phyloP scores from a whole-genome alignment of 805 yeast genomes.

The Saccharomyces eubayanus region DNA sequence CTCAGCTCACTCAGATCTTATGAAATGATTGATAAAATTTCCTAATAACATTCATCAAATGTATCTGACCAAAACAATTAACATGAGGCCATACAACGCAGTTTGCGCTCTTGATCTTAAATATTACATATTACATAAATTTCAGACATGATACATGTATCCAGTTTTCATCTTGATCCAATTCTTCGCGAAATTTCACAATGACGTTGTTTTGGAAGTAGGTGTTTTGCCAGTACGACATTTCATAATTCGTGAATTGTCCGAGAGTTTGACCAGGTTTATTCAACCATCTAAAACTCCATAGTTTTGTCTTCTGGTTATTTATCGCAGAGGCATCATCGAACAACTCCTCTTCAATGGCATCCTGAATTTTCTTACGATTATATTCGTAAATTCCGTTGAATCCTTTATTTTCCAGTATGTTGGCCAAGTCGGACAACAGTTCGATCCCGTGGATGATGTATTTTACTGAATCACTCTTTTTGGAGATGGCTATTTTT shows the following conservation, averaged over 20 bases:
- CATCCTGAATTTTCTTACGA: conserved; percentile 34
- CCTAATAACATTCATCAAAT: background rate
- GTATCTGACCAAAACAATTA: background rate
- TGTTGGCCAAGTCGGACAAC: conserved; percentile 39
- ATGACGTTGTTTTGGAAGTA: conserved; percentile 42
- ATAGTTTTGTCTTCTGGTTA: conserved; percentile 22
- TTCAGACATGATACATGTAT: conserved; percentile 18
- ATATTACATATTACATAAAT: conserved; percentile 15
- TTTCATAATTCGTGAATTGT: conserved; percentile 43
- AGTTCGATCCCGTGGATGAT: conserved; percentile 27
- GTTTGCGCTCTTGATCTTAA: background rate
- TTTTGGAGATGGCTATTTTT: conserved; percentile 8
- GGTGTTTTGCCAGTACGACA: conserved; percentile 44
- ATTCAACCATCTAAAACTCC: conserved; percentile 40
- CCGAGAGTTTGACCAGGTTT: conserved; percentile 34
- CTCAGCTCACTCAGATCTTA: background rate
- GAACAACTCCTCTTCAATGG: conserved; percentile 22
- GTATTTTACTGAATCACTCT: conserved; percentile 5
- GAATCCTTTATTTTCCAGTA: conserved; percentile 35
- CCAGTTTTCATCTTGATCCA: conserved; percentile 21
- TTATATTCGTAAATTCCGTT: conserved; percentile 37
- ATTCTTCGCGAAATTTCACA: conserved; percentile 30
- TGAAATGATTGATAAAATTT: background rate
- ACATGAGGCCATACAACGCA: background rate
- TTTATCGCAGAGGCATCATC: conserved; percentile 15